A percentile compares a stretch with the other conserved stretches of the same genome.
These are phyloP conservation scores for Candida tallmaniae DNA, from an alignment of 805 yeast genomes.

Conservation along the genomic window DNA sequence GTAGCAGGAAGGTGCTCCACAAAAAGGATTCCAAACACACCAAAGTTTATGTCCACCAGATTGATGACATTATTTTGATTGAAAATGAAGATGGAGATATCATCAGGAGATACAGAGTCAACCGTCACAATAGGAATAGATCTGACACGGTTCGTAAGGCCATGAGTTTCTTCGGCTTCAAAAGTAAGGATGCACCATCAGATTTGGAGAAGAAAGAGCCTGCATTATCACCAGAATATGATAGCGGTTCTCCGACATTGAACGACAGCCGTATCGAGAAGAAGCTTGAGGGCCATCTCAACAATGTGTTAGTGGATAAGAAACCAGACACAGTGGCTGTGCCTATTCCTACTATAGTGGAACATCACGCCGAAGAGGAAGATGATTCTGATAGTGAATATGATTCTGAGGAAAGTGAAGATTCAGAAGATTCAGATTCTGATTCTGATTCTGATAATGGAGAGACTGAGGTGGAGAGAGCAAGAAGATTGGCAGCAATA, in stretches of 20 bases:
- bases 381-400: conserved; percentile 7
- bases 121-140: conserved; percentile 46
- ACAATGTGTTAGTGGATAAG: conserved; percentile 1
- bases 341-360: conserved; percentile 6
- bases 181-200: conserved; percentile 10
- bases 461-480: conserved; percentile 66
- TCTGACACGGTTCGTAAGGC: conserved; percentile 45
- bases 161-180: conserved; percentile 52
- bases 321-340: conserved; percentile 5
- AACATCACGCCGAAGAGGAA: conserved; percentile 4
- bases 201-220: conserved; percentile 9
- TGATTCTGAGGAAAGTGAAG: conserved; percentile 11
- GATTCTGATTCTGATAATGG: conserved; percentile 23
- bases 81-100: conserved; percentile 94
- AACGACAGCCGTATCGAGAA: conserved; percentile 3
- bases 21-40: conserved; percentile 27
- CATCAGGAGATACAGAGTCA: conserved; percentile 74
- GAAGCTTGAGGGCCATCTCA: conserved; percentile 8
- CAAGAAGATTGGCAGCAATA: conserved; percentile 57
- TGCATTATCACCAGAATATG: conserved; percentile 10
- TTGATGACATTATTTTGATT: conserved; percentile 72
- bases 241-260: conserved; percentile 9
- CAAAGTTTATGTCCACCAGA: conserved; percentile 67
- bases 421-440: conserved; percentile 3
- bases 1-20: conserved; percentile 22